A percentile compares a stretch with the other conserved stretches of the same genome.
These are phyloP conservation scores for Colletotrichum spinosum DNA, from an alignment of 2,329 filamentous ascomycete genomes.

Conservation along the genomic window DNA sequence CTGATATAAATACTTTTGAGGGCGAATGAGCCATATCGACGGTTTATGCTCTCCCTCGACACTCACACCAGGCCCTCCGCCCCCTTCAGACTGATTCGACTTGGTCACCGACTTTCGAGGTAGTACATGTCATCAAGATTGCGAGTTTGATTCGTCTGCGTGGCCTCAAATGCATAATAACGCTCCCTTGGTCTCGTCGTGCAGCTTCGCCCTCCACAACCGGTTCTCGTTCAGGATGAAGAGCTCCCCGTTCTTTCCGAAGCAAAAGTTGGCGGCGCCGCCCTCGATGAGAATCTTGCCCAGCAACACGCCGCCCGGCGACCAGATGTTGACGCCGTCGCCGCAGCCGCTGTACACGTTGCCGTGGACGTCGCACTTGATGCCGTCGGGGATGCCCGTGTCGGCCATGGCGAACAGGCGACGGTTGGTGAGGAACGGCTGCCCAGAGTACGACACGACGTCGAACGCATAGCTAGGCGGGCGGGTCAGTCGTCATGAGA, in stretches of 20 bases:
- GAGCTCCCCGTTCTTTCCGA: conserved; percentile 55
- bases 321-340: conserved; percentile 63
- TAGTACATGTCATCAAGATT: too few relatives aligned
- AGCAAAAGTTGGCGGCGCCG: conserved; percentile 60
- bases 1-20: too few relatives aligned
- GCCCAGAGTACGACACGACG: conserved; percentile 36
- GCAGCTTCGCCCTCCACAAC: conserved; percentile 54
- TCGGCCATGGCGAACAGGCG: conserved; percentile 63
- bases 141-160: too few relatives aligned
- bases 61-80: too few relatives aligned
- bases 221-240: conserved; percentile 61
- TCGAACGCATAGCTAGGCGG: conserved; percentile 51
- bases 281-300: conserved; percentile 57
- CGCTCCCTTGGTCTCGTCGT: conserved; percentile 42
- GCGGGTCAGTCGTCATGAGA: conserved; percentile 35
- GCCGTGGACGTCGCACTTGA: conserved; percentile 58
- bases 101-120: too few relatives aligned
- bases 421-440: conserved; percentile 55
- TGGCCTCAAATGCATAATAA: conserved; percentile 26
- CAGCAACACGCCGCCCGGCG: conserved; percentile 56
- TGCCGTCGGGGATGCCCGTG: conserved; percentile 58
- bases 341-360: conserved; percentile 63
- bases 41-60: too few relatives aligned
- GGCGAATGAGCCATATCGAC: too few relatives aligned
- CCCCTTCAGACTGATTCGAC: too few relatives aligned